Base-by-base conservation (phyloP, 2,329 filamentous ascomycete species). In the Falciphora oryzae region DNA sequence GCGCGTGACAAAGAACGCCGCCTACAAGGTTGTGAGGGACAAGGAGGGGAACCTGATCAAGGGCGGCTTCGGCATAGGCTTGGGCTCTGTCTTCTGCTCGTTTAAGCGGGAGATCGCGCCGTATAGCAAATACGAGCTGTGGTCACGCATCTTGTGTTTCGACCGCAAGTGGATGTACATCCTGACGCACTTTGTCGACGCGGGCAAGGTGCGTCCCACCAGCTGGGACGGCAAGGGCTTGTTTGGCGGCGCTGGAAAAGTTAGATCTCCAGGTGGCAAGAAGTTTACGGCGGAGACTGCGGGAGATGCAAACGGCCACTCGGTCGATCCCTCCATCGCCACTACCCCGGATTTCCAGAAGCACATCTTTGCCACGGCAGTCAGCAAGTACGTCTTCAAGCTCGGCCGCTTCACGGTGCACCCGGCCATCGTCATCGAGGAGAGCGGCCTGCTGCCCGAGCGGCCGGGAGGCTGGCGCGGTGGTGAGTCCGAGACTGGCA, bases 351-450 rank as follows among this genome's bases (percentile, higher is more conserved):
- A 81, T 35, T 85, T 85, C 74, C 81, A 86, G 74, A 87, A 84
- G 75, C 86, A 84, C 66, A 82, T 94, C 56, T 83, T 89, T 69
- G 91, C 91, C 1, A 89, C 88, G 0, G 88, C 87, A 0, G 76
- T 94, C 58, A 88, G 85, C 78, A 93, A 93, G 79, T 94, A 94
- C 74, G 91, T 94, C 57, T 88, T 92, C 74, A 94, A 94, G 79
- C 82, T 92, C 65, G 91, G 89, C 1, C 82, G 94, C 29, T 81
- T 95, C 71, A 98, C 94, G 0, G 86, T 98, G 4, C 87, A 93
- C 68, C 93, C 95, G 0, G 89, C 93, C 69, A 81, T 90, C 60
- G 81, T 94, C 10, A 80, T 98, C 31, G 81, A 85, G 58, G 84
- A 88, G 50, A 89, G 89, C 62, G 87, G 88, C 1, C 79, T 97